Conservation (phyloP, 768 basidiomycete genomes). For the Serpula lacrymans region DNA sequence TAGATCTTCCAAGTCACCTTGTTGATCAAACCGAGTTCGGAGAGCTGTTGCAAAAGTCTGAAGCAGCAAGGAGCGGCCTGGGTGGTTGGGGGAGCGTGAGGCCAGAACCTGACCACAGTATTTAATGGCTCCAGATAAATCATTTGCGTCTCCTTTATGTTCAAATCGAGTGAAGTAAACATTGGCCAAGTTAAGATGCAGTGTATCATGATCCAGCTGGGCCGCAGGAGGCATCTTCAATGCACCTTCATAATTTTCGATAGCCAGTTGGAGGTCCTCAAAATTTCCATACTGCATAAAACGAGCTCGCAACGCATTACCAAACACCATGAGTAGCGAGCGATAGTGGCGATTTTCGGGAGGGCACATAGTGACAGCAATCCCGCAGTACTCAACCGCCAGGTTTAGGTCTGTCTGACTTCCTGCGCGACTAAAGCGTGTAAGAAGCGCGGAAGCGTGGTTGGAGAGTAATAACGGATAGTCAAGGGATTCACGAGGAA, state of each 20-base stretch:
- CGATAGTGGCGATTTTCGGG: conserved; percentile 7
- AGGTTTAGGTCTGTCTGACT: conserved; percentile 24
- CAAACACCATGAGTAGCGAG: conserved; percentile 8
- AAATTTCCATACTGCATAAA: not conserved
- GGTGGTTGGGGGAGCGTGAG: no score
- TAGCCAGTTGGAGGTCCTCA: conserved; percentile 6
- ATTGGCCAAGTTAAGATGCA: no score
- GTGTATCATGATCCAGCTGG: no score
- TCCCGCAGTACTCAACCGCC: conserved; percentile 21
- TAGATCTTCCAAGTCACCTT: not conserved
- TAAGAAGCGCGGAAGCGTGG: conserved; percentile 22
- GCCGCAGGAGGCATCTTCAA: not conserved
- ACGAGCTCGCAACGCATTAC: conserved; percentile 6
- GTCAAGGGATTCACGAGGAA: conserved; percentile 11
- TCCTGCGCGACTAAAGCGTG: conserved; percentile 21
- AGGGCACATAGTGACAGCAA: conserved; percentile 4
- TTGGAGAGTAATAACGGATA: conserved; percentile 17
- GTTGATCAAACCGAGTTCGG: not conserved
- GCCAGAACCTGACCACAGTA: no score
- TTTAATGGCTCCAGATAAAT: conserved; percentile 1
- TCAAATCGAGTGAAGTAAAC: conserved; percentile 1
- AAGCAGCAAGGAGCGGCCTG: no score
- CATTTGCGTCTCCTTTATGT: conserved; percentile 1
- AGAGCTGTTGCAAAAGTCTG: no score
- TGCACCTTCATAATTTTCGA: no score